These are phyloP conservation scores for Wickerhamiella cacticola DNA, from an alignment of 805 yeast genomes.

Conservation along the genomic window DNA sequence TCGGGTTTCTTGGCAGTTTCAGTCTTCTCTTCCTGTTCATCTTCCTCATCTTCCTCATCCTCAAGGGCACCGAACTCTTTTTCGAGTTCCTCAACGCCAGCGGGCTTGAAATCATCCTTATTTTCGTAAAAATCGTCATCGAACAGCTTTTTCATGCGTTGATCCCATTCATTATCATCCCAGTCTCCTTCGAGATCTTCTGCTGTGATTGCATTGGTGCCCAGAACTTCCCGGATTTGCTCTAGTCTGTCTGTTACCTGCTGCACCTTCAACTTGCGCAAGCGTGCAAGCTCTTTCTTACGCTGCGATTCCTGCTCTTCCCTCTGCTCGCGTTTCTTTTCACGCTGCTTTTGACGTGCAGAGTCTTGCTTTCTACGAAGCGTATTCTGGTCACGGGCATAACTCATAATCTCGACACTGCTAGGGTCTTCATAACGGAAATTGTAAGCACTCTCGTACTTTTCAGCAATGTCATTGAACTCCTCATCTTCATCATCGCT, in stretches of 20 bases:
- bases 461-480: constrained; percentile 84
- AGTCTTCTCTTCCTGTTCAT: constrained; percentile 8
- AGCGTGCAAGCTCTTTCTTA: constrained; percentile 52
- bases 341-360: constrained; percentile 72
- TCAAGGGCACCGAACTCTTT: constrained; percentile 32
- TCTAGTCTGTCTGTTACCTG: constrained; percentile 60
- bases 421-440: constrained; percentile 90
- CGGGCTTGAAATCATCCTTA: constrained; percentile 53
- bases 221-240: constrained; percentile 55
- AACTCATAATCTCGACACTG: constrained; percentile 81
- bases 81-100: constrained; percentile 32
- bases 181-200: constrained; percentile 76
- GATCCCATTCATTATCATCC: constrained; percentile 85
- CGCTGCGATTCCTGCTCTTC: constrained; percentile 41
- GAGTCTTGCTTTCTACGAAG: constrained; percentile 67
- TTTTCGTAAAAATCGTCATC: constrained; percentile 70
- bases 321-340: constrained; percentile 46
- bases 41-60: constrained; percentile 20
- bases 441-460: constrained; percentile 84
- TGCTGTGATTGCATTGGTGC: constrained; percentile 57
- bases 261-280: constrained; percentile 64
- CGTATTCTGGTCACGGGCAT: constrained; percentile 87
- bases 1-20: constrained; percentile 18
- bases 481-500: constrained; percentile 61
- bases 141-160: constrained; percentile 69